Evolutionary conservation across 2,329 filamentous ascomycete species (phyloP).

Genomic region (Fragosphaeria purpurea): DNA sequence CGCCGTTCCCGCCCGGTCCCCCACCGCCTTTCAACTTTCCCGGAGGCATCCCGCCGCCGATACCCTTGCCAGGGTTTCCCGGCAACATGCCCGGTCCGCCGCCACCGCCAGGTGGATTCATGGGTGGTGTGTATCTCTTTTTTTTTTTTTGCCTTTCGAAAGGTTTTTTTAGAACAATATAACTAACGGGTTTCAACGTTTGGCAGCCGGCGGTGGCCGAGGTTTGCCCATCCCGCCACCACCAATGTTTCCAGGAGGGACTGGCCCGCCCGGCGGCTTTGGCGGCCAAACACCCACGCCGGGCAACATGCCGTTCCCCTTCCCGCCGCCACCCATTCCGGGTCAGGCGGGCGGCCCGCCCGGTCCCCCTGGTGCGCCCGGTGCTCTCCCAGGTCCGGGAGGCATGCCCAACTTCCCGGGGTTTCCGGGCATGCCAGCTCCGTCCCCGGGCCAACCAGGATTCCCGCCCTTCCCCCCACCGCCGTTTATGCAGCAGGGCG

Average conservation of each 20-base stretch:
- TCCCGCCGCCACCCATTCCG: conserved; percentile 20
- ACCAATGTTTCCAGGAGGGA: conserved; percentile 28
- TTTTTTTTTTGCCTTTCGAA: background rate
- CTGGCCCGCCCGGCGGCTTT: conserved; percentile 3
- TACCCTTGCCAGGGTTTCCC: conserved; percentile 11
- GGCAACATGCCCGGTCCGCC: conserved; percentile 14
- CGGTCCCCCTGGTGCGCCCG: background rate
- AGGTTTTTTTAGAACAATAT: too few species aligned
- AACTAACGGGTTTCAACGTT: too few species aligned
- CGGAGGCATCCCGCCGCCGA: conserved; percentile 22
- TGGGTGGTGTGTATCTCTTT: background rate
- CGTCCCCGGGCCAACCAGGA: conserved; percentile 16
- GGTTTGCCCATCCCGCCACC: conserved; percentile 29
- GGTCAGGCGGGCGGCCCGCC: conserved; percentile 14
- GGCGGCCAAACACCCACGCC: conserved; percentile 12
- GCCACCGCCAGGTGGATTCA: conserved; percentile 9
- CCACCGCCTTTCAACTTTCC: conserved; percentile 28
- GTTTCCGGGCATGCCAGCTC: conserved; percentile 32
- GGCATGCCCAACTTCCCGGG: conserved; percentile 28
- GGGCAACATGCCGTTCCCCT: conserved; percentile 36
- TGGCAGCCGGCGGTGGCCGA: conserved; percentile 5
- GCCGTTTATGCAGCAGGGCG: conserved; percentile 22
- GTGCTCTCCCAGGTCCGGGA: conserved; percentile 6
- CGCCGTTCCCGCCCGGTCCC: conserved; percentile 31
- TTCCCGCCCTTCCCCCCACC: conserved; percentile 30